These are phyloP conservation scores for Colletotrichum spinosum DNA, from an alignment of 2,329 filamentous ascomycete species.

Conservation along the genomic window DNA sequence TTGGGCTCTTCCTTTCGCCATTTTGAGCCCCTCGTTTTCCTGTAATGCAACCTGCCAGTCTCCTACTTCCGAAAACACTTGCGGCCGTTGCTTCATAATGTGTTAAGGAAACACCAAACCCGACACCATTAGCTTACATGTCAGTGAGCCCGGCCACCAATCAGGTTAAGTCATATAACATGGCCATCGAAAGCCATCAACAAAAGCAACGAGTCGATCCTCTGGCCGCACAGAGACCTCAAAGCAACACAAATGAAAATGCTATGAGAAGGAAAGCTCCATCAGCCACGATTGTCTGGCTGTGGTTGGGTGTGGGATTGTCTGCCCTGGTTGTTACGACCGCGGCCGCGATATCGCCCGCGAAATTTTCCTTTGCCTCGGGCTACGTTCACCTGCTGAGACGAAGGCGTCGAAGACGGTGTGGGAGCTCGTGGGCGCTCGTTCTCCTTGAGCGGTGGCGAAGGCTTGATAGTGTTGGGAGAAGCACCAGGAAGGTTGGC, in stretches of 20 bases:
- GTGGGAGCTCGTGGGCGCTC: background rate
- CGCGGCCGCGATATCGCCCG: constrained; percentile 22
- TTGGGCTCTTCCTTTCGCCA: too few species aligned
- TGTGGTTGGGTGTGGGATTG: background rate
- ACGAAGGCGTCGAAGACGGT: background rate
- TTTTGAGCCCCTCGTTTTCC: too few species aligned
- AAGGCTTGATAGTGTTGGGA: background rate
- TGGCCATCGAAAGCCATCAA: background rate
- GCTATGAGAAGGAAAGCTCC: background rate
- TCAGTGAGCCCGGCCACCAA: background rate
- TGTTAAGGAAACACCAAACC: background rate
- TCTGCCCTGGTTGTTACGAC: constrained; percentile 13
- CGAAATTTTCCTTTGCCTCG: constrained; percentile 12
- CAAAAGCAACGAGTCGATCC: background rate
- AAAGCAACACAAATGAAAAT: background rate
- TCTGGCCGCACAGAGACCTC: background rate
- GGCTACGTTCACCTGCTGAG: constrained; percentile 8
- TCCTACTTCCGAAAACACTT: background rate
- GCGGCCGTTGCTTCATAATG: background rate
- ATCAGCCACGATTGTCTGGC: background rate
- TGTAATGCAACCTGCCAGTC: background rate
- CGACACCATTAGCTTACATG: background rate
- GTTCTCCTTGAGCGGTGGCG: background rate
- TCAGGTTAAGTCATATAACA: constrained; percentile 15
- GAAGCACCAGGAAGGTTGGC: background rate